Percentiles rank a stretch among this genome's conserved stretches.
These are phyloP conservation scores for Durio zibethinus DNA, from an alignment of 345 rosid species.

Conservation along the genomic window DNA sequence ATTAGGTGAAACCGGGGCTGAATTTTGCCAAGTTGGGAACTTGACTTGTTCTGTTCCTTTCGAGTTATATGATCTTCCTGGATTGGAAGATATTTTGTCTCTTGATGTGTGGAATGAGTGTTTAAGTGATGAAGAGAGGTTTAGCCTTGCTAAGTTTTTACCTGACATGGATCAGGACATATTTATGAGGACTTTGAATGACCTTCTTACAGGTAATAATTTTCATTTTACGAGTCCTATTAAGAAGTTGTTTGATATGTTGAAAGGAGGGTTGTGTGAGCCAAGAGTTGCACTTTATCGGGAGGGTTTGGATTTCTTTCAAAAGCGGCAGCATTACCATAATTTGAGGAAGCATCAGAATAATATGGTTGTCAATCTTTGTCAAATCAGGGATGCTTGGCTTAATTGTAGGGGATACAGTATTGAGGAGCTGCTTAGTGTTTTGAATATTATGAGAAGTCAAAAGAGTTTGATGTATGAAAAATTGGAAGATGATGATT, in stretches of 20 bases:
- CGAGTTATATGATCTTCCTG: slow-evolving; percentile 79
- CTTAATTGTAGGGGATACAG: slow-evolving; percentile 70
- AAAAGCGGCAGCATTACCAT: slow-evolving; percentile 76
- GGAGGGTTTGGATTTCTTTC: slow-evolving; percentile 68
- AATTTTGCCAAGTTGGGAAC: slow-evolving; percentile 83
- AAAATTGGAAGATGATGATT: slow-evolving; percentile 59
- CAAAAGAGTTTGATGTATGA: slow-evolving; percentile 79
- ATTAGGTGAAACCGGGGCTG: slow-evolving; percentile 82
- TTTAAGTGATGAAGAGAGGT: slow-evolving; percentile 77
- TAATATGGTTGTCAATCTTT: slow-evolving; percentile 63
- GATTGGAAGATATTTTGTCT: slow-evolving; percentile 71
- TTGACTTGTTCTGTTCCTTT: slow-evolving; percentile 82
- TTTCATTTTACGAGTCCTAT: slow-evolving; percentile 91
- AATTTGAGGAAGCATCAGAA: slow-evolving; percentile 79
- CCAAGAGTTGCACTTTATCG: slow-evolving; percentile 90
- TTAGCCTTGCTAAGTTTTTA: slow-evolving; percentile 59
- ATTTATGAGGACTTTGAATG: slow-evolving; percentile 62
- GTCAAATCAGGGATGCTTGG: slow-evolving; percentile 94
- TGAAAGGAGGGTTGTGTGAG: slow-evolving; percentile 92
- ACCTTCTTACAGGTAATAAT: slow-evolving; percentile 70
- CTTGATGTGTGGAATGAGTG: slow-evolving; percentile 93
- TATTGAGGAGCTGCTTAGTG: slow-evolving; percentile 85
- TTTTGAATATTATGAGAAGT: slow-evolving; percentile 74
- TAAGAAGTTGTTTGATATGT: slow-evolving; percentile 73
- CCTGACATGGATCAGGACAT: slow-evolving; percentile 84